These are phyloP conservation scores for Trichoderma cornu-damae DNA, from an alignment of 2,329 filamentous ascomycete species.

Conservation along the genomic window DNA sequence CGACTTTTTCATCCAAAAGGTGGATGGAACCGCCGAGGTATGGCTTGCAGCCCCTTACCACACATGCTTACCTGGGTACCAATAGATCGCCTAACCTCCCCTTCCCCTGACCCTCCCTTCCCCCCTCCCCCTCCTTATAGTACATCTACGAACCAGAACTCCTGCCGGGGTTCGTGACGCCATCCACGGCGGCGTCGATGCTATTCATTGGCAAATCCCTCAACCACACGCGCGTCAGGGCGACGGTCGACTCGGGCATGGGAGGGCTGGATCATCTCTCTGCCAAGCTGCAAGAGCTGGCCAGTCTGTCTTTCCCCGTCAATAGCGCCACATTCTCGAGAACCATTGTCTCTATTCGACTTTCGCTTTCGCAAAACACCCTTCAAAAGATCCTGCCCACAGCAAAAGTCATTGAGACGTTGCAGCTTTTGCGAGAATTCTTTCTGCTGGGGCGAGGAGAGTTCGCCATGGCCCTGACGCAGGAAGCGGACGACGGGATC, in stretches of 20 bases:
- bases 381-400: conserved; percentile 78
- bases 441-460: conserved; percentile 84
- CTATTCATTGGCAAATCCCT: conserved; percentile 87
- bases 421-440: conserved; percentile 77
- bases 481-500: conserved; percentile 76
- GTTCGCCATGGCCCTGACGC: conserved; percentile 81
- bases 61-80: no score
- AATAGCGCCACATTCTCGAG: conserved; percentile 63
- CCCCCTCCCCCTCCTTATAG: conserved; percentile 24
- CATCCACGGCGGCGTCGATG: conserved; percentile 71
- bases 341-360: conserved; percentile 68
- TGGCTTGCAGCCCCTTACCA: conserved; percentile 22
- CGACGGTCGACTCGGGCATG: conserved; percentile 40
- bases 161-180: conserved; percentile 73
- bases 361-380: conserved; percentile 77
- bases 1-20: conserved; percentile 78
- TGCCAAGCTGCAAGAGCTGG: conserved; percentile 63
- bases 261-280: conserved; percentile 58
- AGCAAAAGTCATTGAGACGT: conserved; percentile 67
- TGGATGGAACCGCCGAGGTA: conserved; percentile 40
- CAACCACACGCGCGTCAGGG: conserved; percentile 67
- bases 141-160: conserved; percentile 56
- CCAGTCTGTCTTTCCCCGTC: conserved; percentile 67
- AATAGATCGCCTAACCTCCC: no score
- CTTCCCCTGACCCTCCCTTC: no score